These are phyloP conservation scores for Trebouxia sp. DNA, from an alignment of 139 green algal genomes.

Conservation along the genomic window DNA sequence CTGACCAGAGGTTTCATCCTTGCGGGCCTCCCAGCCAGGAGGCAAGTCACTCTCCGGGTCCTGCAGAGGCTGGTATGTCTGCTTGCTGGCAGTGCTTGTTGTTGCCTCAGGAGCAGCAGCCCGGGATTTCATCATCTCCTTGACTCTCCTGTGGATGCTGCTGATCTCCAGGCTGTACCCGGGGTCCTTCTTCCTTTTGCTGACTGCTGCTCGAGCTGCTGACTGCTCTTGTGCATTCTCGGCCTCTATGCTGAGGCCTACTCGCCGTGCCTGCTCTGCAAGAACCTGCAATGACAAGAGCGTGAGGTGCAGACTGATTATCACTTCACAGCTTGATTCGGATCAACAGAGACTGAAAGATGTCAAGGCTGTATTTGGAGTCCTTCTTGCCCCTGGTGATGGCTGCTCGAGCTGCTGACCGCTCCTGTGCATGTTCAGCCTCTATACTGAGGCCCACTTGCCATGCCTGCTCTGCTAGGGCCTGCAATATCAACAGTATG, in stretches of 20 bases:
- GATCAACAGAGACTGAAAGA: no score
- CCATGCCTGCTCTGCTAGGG: slow-evolving; percentile 49
- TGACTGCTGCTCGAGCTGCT: slow-evolving; percentile 31
- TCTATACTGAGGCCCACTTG: background rate
- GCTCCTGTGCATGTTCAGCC: background rate
- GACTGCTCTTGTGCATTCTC: slow-evolving; percentile 33
- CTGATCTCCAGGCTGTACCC: slow-evolving; percentile 35
- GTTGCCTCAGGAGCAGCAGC: background rate
- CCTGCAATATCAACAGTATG: slow-evolving; percentile 30
- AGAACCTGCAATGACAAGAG: slow-evolving; percentile 45
- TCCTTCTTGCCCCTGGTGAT: background rate
- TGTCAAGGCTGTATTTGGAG: slow-evolving; percentile 1
- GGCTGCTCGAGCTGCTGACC: background rate
- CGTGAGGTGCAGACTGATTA: no score
- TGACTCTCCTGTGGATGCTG: slow-evolving; percentile 37
- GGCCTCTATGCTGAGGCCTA: slow-evolving; percentile 66
- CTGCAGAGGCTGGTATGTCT: background rate
- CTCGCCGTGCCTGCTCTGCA: slow-evolving; percentile 54
- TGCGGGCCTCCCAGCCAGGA: slow-evolving; percentile 79
- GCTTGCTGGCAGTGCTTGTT: slow-evolving; percentile 12
- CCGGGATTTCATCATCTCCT: slow-evolving; percentile 17
- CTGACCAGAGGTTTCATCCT: slow-evolving; percentile 16
- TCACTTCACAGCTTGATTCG: no score
- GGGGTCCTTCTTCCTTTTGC: slow-evolving; percentile 29
- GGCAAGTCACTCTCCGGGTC: slow-evolving; percentile 18